These are phyloP conservation scores for Lycium ferocissimum DNA, from an alignment of 257 asterid genomes.

Conservation along the genomic window DNA sequence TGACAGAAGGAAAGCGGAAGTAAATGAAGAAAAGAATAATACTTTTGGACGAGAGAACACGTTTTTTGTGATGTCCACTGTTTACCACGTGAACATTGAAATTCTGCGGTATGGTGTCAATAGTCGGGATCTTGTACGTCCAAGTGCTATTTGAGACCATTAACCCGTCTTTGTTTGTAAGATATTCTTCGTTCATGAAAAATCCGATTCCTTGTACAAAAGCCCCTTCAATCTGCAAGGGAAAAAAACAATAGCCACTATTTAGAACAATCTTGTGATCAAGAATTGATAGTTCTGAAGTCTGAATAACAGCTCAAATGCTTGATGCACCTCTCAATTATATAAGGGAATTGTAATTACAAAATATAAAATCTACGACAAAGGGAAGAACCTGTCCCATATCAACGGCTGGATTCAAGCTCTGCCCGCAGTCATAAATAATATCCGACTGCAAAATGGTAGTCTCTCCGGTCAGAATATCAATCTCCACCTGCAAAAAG, in stretches of 20 bases:
- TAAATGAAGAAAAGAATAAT: not conserved
- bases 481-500: too few species aligned
- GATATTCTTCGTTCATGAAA: conserved; percentile 84
- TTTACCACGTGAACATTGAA: conserved; percentile 71
- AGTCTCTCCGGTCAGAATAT: too few species aligned
- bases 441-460: conserved; percentile 54
- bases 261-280: not conserved
- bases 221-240: conserved; percentile 79
- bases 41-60: conserved; percentile 86
- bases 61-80: conserved; percentile 66
- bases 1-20: not conserved
- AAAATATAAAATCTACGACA: not conserved
- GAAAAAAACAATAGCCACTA: not conserved
- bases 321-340: not conserved
- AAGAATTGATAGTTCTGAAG: not conserved
- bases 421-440: conserved; percentile 80
- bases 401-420: conserved; percentile 83
- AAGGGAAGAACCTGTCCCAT: conserved; percentile 67
- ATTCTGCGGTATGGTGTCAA: conserved; percentile 70
- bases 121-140: conserved; percentile 84
- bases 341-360: too few species aligned
- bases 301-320: not conserved
- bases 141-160: conserved; percentile 67
- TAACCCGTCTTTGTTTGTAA: conserved; percentile 58
- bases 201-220: conserved; percentile 88